Conservation (phyloP, 768 basidiomycete genomes). For the Mycena venus region DNA sequence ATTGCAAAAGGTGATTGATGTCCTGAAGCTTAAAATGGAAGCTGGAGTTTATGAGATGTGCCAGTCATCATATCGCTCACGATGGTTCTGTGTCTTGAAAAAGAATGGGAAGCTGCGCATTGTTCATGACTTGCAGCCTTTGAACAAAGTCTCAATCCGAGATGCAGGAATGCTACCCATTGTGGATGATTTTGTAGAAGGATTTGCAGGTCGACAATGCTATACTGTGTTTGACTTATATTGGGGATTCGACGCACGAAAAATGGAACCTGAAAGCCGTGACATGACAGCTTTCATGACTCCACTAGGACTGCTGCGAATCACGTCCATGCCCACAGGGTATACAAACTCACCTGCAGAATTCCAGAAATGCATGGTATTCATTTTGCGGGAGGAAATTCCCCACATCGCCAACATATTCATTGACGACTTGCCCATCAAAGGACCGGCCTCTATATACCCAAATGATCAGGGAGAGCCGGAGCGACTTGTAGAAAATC, state of each 20-base stretch:
- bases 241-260: constrained; percentile 34
- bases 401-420: constrained; percentile 41
- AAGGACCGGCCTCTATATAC: constrained; percentile 42
- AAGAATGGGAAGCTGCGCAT: too few relatives aligned
- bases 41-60: too few relatives aligned
- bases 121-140: constrained; percentile 41
- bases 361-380: constrained; percentile 39
- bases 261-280: constrained; percentile 21
- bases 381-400: constrained; percentile 48
- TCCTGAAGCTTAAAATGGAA: too few relatives aligned
- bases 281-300: too few relatives aligned
- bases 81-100: too few relatives aligned
- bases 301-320: constrained; percentile 31
- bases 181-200: constrained; percentile 37
- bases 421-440: constrained; percentile 47
- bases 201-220: constrained; percentile 32
- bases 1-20: too few relatives aligned
- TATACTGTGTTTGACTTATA: constrained; percentile 32
- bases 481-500: constrained; percentile 32
- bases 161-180: constrained; percentile 36
- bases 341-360: constrained; percentile 38
- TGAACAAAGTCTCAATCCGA: constrained; percentile 35
- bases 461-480: constrained; percentile 32
- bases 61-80: too few relatives aligned
- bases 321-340: constrained; percentile 35